These are phyloP conservation scores for Colletotrichum tanaceti DNA, from an alignment of 2,329 filamentous ascomycete species.

Conservation along the genomic window DNA sequence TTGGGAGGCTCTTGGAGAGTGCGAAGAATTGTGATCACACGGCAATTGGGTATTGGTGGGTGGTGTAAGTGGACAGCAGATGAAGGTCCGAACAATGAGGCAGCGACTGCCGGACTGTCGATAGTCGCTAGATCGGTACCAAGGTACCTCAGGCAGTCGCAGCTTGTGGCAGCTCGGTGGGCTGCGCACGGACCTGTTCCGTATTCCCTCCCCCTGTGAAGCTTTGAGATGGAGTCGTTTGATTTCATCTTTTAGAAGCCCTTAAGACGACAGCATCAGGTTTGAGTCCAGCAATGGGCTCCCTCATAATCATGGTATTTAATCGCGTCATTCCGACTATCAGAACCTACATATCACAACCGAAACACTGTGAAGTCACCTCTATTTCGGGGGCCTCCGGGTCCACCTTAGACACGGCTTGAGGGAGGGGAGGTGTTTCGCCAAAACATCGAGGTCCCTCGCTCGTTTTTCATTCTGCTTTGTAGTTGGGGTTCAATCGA, in stretches of 20 bases:
- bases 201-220: not conserved
- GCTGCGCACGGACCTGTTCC: not conserved
- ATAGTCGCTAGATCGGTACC: not conserved
- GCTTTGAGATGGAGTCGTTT: not conserved
- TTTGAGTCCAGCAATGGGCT: not conserved
- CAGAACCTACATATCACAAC: too few relatives aligned
- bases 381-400: too few relatives aligned
- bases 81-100: not conserved
- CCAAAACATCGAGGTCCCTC: too few relatives aligned
- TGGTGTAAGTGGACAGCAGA: constrained; percentile 19
- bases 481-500: too few relatives aligned
- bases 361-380: too few relatives aligned
- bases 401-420: too few relatives aligned
- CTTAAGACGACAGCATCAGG: not conserved
- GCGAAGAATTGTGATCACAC: not conserved
- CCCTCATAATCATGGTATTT: too few relatives aligned
- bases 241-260: not conserved
- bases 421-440: too few relatives aligned
- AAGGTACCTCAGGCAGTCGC: constrained; percentile 16
- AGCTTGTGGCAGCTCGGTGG: not conserved
- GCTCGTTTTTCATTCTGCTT: too few relatives aligned
- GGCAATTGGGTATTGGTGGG: constrained; percentile 15
- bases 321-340: too few relatives aligned
- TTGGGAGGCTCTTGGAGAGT: constrained; percentile 32
- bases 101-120: not conserved